Base-by-base conservation (phyloP, 345 rosid genomes). In the Aquilaria malaccensis region DNA sequence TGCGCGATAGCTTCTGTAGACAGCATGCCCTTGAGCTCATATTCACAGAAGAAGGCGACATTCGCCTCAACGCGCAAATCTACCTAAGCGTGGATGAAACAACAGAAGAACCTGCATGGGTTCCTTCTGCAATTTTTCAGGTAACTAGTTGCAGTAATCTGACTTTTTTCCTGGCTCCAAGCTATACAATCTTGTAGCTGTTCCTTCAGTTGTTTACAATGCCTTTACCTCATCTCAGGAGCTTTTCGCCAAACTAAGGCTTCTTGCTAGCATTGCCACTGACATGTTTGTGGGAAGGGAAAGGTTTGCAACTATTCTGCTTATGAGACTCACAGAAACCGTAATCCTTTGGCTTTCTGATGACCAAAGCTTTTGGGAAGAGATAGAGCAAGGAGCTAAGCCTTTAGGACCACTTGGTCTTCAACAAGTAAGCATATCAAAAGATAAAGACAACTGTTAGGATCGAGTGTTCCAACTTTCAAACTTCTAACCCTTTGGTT, bases 281-380 rank as follows among this genome's bases (percentile, higher is more conserved):
- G 96, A 89, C 55, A 78, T 83, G 87, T 84, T 87, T 32, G 86
- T 87, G 52, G 98, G 98, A 7, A 77, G 94, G 70, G 98, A 93
- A 79, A 81, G 97, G 62, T 87, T 87, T 51, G 91, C 97, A 33
- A 89, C 98, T 3, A 71, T 89, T 68, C 64, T 93, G 55, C 69
- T 93, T 69, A 87, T 93, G 97, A 84, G 97, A 70, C 76, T 89
- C 37, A 87, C 85, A 1, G 98, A 93, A 73, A 84, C 98, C 0
- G 93, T 93, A 71, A 83, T 93, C 62, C 79, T 93, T 60, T 93
- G 97, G 97, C 89, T 89, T 30, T 89, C 97, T 13, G 89, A 93
- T 71, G 98, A 93, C 72, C 88, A 85, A 70, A 72, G 58, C 60
- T 93, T 93, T 52, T 93, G 98, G 98, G 87, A 80, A 74, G 96